Base-by-base conservation (phyloP, 1,284 basidiomycete species). In the Vanrija sp. region DNA sequence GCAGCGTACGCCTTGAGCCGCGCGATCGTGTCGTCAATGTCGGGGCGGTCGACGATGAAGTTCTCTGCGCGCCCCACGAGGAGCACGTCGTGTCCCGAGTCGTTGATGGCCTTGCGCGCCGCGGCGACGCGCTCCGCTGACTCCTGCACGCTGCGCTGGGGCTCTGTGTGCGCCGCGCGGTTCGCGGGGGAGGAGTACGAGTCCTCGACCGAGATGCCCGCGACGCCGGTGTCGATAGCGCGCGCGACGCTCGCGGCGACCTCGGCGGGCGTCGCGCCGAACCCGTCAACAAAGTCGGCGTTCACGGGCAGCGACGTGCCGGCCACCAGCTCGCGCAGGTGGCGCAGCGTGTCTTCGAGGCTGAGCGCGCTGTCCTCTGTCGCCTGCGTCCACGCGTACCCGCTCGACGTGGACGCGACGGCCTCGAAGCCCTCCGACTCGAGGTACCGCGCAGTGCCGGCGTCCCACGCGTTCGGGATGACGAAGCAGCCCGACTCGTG, bases 271-370 rank as follows among this genome's bases (percentile, higher is more conserved):
- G 51, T 52, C 12, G 34, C 29, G n/a, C 51, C 51, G 19, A 52
- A 52, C 23, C 51, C 51, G 38, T 52, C 51, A 16, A n/a, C n/a
- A 40, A 52, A 52, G 51, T 52, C 51, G 16, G 51, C 51, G 43
- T 52, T 52, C 25, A 52, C 44, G n/a, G 51, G 51, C n/a, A 52
- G 38, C 29, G 18, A 8, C 8, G 34, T 52, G 7, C 44, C 12
- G 5, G 15, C 23, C 18, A 39, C 51, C 3, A 52, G 44, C 3
- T 25, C 3, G 16, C 18, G 21, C 6, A 52, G 51, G 38, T 52
- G 43, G 3, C 29, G 29, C 16, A 52, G 34, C 25, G 51, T 52
- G 21, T 46, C 43, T 38, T 52, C 51, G 12, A 52, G 23, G 5
- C 14, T 40, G n/a, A 52, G 14, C 16, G 23, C 26, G 44, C 25